A percentile compares a stretch with the other conserved stretches of the same genome.
Evolutionary conservation across 768 basidiomycete genomes (phyloP).

Genomic region (Daedaleopsis nitida): DNA sequence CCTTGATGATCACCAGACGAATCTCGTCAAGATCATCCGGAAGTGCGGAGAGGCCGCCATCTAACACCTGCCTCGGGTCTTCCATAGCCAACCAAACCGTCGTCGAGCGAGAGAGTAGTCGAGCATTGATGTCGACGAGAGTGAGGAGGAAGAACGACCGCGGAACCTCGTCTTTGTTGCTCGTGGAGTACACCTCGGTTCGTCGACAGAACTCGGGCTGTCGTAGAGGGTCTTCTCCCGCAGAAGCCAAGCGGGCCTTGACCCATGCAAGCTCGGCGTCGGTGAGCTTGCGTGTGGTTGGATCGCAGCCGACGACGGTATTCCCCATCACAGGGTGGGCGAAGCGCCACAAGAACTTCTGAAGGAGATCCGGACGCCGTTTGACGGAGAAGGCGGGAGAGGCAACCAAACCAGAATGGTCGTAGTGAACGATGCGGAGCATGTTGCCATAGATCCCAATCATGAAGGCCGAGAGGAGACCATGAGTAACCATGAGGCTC

Average conservation of each 20-base stretch:
- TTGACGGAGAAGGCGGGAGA: conserved; percentile 1
- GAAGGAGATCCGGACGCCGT: neutral
- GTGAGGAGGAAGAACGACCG: conserved; percentile 2
- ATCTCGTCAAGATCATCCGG: no score
- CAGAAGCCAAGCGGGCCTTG: neutral
- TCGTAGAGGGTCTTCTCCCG: neutral
- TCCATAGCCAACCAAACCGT: conserved; percentile 15
- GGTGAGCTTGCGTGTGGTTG: neutral
- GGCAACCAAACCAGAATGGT: conserved; percentile 12
- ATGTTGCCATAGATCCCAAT: conserved; percentile 12
- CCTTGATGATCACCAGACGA: conserved; percentile 8
- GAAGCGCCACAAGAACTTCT: conserved; percentile 18
- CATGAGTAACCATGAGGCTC: conserved; percentile 5
- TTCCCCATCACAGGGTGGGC: conserved; percentile 4
- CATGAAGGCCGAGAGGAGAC: neutral
- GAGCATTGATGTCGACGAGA: conserved; percentile 9
- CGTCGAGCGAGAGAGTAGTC: conserved; percentile 18
- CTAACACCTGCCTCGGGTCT: neutral
- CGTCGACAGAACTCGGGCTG: neutral
- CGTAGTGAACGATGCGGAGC: conserved; percentile 13
- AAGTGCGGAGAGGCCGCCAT: no score
- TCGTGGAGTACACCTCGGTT: conserved; percentile 1
- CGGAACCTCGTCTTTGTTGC: neutral
- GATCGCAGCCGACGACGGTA: conserved; percentile 9
- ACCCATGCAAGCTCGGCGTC: neutral